phyloP scores from a whole-genome alignment of 305 asterid species.

The Solanum hybrid region DNA sequence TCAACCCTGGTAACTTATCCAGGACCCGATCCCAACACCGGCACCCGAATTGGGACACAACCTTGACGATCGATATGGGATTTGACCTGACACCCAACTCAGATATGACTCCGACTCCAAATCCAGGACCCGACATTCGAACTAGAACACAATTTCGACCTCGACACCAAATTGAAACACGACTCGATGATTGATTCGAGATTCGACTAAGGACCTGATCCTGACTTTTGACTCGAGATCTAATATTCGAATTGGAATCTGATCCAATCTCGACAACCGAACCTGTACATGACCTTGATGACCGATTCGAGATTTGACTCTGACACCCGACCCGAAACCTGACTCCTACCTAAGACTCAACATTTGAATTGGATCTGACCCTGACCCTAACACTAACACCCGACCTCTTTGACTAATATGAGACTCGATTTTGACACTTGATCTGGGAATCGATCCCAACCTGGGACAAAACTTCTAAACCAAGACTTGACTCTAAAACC shows the following conservation, averaged over 20 bases:
- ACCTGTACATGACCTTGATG: not conserved
- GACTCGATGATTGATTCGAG: not conserved
- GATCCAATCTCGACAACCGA: not conserved
- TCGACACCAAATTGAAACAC: not conserved
- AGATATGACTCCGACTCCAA: not conserved
- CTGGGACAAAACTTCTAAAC: not conserved
- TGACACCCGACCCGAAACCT: not conserved
- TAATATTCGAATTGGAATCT: too few species aligned
- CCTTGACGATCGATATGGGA: not conserved
- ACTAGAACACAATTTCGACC: not conserved
- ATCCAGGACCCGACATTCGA: not conserved
- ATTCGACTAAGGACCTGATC: not conserved
- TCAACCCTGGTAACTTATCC: not conserved
- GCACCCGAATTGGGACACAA: not conserved
- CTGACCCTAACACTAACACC: not conserved
- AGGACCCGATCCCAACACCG: not conserved
- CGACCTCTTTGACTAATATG: not conserved
- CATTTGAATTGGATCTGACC: not conserved
- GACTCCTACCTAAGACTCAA: not conserved
- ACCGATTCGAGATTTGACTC: not conserved
- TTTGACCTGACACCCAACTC: not conserved
- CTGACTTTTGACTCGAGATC: not conserved
- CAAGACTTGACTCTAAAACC: not conserved
- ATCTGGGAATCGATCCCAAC: not conserved
- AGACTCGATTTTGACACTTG: not conserved